Conservation (phyloP, 1,139 yeast species). For the Meyerozyma athensensis region DNA sequence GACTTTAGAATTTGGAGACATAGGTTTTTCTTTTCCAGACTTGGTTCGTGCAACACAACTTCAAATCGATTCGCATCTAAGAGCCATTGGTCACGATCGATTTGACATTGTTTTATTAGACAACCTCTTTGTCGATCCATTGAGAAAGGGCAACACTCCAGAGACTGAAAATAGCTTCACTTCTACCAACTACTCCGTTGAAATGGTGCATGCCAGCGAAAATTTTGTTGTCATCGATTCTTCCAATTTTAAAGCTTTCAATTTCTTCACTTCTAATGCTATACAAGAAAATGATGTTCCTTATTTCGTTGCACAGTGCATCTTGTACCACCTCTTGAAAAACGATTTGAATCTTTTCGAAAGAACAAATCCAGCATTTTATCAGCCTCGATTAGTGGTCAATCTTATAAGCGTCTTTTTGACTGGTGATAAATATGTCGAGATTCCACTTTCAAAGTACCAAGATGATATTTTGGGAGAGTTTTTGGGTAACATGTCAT, state of each 20-base stretch:
- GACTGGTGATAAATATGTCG: neutral
- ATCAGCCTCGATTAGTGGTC: neutral
- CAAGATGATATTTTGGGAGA: neutral
- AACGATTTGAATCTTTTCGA: neutral
- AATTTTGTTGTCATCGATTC: conserved; percentile 36
- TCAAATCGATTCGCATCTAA: conserved; percentile 30
- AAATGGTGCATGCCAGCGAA: conserved; percentile 23
- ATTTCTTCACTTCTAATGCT: conserved; percentile 1
- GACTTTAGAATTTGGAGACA: conserved; percentile 29
- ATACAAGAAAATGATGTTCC: conserved; percentile 1
- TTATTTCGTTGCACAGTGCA: conserved; percentile 1
- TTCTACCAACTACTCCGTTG: conserved; percentile 19
- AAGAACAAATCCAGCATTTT: neutral
- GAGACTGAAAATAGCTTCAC: neutral
- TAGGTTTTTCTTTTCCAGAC: conserved; percentile 45
- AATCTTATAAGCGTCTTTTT: neutral
- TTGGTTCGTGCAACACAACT: conserved; percentile 36
- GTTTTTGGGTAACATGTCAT: neutral
- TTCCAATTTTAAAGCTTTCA: conserved; percentile 34
- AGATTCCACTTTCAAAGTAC: neutral
- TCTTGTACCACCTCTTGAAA: neutral
- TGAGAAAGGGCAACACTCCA: neutral
- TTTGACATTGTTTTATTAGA: conserved; percentile 18
- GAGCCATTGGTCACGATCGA: conserved; percentile 8
- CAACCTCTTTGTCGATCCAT: conserved; percentile 8